Conservation (phyloP, 2,329 filamentous ascomycete genomes). For the Cryphonectria naterciae region DNA sequence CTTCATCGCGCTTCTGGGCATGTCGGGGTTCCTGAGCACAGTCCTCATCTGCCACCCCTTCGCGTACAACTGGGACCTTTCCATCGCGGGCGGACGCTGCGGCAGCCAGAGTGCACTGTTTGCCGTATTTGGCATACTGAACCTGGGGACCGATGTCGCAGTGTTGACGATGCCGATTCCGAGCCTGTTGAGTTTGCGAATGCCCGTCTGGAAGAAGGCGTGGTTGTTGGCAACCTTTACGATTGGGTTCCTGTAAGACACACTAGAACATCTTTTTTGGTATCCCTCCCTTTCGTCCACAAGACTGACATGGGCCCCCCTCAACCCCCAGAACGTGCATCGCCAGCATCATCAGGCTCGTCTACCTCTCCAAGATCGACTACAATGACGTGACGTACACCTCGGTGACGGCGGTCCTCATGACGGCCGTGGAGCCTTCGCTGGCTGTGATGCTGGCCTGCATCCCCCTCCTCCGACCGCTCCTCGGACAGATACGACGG, state of each 20-base stretch:
- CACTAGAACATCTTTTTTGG: background rate
- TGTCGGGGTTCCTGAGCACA: slow-evolving; percentile 37
- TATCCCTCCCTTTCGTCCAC: background rate
- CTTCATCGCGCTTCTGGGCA: slow-evolving; percentile 34
- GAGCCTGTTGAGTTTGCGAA: slow-evolving; percentile 36
- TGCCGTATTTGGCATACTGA: slow-evolving; percentile 14
- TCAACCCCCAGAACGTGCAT: slow-evolving; percentile 39
- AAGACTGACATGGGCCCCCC: background rate
- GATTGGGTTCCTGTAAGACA: slow-evolving; percentile 40
- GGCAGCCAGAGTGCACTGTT: slow-evolving; percentile 34
- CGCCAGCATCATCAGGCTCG: slow-evolving; percentile 42
- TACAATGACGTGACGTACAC: slow-evolving; percentile 42
- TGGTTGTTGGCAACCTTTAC: slow-evolving; percentile 38
- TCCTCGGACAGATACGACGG: slow-evolving; percentile 29
- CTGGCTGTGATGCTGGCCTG: slow-evolving; percentile 46
- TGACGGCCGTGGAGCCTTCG: slow-evolving; percentile 43
- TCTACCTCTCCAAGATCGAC: slow-evolving; percentile 39
- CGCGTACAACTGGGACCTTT: slow-evolving; percentile 41
- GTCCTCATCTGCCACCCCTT: slow-evolving; percentile 44
- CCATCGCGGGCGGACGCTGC: slow-evolving; percentile 38
- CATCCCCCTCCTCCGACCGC: slow-evolving; percentile 45
- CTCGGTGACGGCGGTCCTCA: slow-evolving; percentile 41
- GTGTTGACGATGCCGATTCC: slow-evolving; percentile 15
- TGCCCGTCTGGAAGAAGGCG: slow-evolving; percentile 38
- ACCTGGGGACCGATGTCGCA: slow-evolving; percentile 5